Percentiles rank a stretch among this genome's conserved stretches.
Conservation (phyloP, 331 rosid genomes). For the Acacia concinna region DNA sequence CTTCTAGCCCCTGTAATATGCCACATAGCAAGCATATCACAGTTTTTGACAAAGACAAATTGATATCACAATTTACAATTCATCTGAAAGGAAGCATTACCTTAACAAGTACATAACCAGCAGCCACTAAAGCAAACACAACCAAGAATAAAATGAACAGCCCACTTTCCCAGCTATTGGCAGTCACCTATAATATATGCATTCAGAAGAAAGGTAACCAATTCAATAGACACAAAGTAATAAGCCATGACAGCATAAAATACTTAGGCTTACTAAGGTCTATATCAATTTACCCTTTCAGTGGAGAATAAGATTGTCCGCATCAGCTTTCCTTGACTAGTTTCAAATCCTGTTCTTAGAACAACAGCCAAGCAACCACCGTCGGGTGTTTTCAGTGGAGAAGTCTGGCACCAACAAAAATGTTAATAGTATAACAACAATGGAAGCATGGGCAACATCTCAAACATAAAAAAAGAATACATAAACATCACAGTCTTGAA, state of each 20-base stretch:
- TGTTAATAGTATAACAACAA: conserved; percentile 28
- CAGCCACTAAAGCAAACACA: conserved; percentile 93
- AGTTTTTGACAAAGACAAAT: conserved; percentile 20
- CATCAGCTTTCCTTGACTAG: conserved; percentile 99
- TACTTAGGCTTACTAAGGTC: conserved; percentile 23
- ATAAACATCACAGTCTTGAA: conserved; percentile 10
- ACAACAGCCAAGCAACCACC: conserved; percentile 98
- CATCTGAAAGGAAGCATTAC: conserved; percentile 44
- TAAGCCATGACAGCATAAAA: conserved; percentile 6
- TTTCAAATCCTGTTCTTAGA: conserved; percentile 95
- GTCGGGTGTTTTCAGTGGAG: conserved; percentile 85
- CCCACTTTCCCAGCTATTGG: conserved; percentile 99
- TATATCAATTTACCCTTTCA: conserved; percentile 73
- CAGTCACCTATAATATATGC: conserved; percentile 70
- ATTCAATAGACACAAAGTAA: conserved; percentile 10
- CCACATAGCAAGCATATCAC: conserved; percentile 31
- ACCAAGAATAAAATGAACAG: conserved; percentile 87
- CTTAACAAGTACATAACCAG: conserved; percentile 94
- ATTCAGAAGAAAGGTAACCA: conserved; percentile 19
- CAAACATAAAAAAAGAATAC: conserved; percentile 9
- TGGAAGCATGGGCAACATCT: conserved; percentile 15
- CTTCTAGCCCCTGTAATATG: conserved; percentile 84
- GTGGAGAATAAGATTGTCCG: conserved; percentile 97
- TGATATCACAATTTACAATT: conserved; percentile 11
- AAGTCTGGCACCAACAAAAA: conserved; percentile 60